These are phyloP conservation scores for Colletotrichum scovillei DNA, from an alignment of 2,329 filamentous ascomycete species.

Conservation along the genomic window DNA sequence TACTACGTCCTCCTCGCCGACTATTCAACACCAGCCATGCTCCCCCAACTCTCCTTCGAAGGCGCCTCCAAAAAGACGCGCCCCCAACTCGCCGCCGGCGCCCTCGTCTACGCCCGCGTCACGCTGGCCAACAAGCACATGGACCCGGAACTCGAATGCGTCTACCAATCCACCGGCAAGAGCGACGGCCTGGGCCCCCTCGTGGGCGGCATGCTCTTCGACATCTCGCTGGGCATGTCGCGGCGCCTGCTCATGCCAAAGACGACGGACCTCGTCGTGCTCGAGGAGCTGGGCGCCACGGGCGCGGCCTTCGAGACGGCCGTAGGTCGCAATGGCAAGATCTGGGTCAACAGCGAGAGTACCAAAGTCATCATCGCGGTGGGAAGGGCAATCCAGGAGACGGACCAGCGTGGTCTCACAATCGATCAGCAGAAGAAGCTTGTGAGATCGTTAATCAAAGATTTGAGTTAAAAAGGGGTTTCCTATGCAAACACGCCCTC, in stretches of 20 bases:
- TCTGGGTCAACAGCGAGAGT: slow-evolving; percentile 89
- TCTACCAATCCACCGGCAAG: slow-evolving; percentile 87
- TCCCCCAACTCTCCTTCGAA: slow-evolving; percentile 94
- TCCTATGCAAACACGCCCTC: slow-evolving; percentile 10
- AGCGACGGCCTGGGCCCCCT: slow-evolving; percentile 88
- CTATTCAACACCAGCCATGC: slow-evolving; percentile 71
- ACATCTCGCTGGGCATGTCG: slow-evolving; percentile 84
- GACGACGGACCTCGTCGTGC: slow-evolving; percentile 72
- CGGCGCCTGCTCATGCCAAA: slow-evolving; percentile 78
- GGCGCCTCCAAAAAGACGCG: slow-evolving; percentile 91
- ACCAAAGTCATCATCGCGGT: slow-evolving; percentile 80
- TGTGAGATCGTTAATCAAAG: slow-evolving; percentile 74
- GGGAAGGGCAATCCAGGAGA: slow-evolving; percentile 80
- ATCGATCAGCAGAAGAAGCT: slow-evolving; percentile 77
- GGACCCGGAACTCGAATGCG: slow-evolving; percentile 91
- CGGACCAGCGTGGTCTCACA: slow-evolving; percentile 75
- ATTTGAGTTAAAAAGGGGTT: slow-evolving; percentile 54
- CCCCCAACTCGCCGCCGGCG: slow-evolving; percentile 78
- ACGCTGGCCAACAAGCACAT: slow-evolving; percentile 82
- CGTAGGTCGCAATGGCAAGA: slow-evolving; percentile 88
- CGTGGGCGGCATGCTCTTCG: slow-evolving; percentile 86
- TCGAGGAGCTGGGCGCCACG: slow-evolving; percentile 81
- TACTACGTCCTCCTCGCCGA: slow-evolving; percentile 84
- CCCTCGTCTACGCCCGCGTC: slow-evolving; percentile 90
- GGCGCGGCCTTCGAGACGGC: slow-evolving; percentile 93